A percentile compares a stretch with the other conserved stretches of the same genome.
Evolutionary conservation across 2,329 filamentous ascomycete species (phyloP).

Genomic region (Clarireedia hainanense): DNA sequence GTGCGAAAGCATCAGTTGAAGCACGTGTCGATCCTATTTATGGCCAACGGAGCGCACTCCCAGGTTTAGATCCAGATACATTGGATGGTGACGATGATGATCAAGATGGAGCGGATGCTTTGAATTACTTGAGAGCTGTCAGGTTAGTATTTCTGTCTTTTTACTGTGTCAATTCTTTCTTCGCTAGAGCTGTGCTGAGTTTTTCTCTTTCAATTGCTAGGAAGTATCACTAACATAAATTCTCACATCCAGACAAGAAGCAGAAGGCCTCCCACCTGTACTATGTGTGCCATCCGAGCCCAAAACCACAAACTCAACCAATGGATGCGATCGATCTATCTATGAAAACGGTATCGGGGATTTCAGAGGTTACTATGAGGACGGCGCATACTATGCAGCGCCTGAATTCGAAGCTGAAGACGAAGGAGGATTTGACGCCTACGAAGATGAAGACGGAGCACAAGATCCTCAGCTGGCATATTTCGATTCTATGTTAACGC

Average conservation of each 20-base stretch:
- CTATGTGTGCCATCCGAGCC: slow-evolving; percentile 52
- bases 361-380: slow-evolving; percentile 59
- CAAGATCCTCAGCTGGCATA: slow-evolving; percentile 54
- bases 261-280: slow-evolving; percentile 63
- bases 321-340: slow-evolving; percentile 31
- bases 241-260: slow-evolving; percentile 53
- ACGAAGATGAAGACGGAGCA: slow-evolving; percentile 20
- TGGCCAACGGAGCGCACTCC: slow-evolving; percentile 66
- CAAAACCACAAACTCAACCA: slow-evolving; percentile 20
- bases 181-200: slow-evolving; percentile 34
- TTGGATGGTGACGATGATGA: slow-evolving; percentile 47
- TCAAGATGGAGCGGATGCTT: slow-evolving; percentile 55
- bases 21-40: slow-evolving; percentile 51
- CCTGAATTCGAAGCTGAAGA: slow-evolving; percentile 29
- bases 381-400: slow-evolving; percentile 70
- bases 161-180: slow-evolving; percentile 12
- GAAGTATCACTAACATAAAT: slow-evolving; percentile 36
- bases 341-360: slow-evolving; percentile 45
- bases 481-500: slow-evolving; percentile 54
- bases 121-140: slow-evolving; percentile 64
- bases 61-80: slow-evolving; percentile 45
- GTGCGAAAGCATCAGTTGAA: slow-evolving; percentile 16
- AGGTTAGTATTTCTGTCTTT: slow-evolving; percentile 43
- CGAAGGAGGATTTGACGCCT: slow-evolving; percentile 21
- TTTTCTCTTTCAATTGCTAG: neutral